These are phyloP conservation scores for Rhizoclosmatium hyalinum DNA, from an alignment of 371 early-diverging fungal genomes.

Conservation along the genomic window DNA sequence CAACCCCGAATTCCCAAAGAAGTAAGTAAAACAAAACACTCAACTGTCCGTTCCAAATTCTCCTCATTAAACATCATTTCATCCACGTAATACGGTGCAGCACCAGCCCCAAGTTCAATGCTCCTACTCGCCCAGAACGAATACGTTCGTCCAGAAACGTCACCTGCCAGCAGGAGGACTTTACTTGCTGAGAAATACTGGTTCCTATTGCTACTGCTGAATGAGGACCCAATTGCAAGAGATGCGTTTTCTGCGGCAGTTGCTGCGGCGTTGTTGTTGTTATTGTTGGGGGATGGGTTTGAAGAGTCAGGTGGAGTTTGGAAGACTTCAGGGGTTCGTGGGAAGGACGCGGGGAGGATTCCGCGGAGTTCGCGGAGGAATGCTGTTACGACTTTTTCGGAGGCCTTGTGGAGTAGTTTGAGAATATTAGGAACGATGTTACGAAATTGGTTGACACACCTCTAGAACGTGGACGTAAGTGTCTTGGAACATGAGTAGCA, in stretches of 20 bases:
- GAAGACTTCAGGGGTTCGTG: not conserved
- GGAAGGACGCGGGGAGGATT: not conserved
- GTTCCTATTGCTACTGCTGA: not conserved
- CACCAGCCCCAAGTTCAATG: conserved; percentile 25
- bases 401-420: conserved; percentile 22
- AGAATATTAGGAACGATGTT: not conserved
- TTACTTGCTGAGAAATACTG: conserved; percentile 25
- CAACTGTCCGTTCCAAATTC: conserved; percentile 20
- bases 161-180: conserved; percentile 37
- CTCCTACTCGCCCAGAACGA: conserved; percentile 43
- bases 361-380: conserved; percentile 39
- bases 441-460: conserved; percentile 21
- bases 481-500: conserved; percentile 42
- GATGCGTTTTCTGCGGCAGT: conserved; percentile 4
- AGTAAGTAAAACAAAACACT: not conserved
- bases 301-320: not conserved
- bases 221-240: not conserved
- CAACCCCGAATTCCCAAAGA: not conserved
- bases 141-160: conserved; percentile 31
- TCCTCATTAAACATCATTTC: conserved; percentile 29
- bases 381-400: conserved; percentile 35
- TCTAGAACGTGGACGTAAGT: conserved; percentile 49
- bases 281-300: not conserved
- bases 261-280: not conserved
- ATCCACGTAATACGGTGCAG: conserved; percentile 27